Evolutionary conservation across 2,329 filamentous ascomycete species (phyloP).

Genomic region (Colletotrichum sp.): DNA sequence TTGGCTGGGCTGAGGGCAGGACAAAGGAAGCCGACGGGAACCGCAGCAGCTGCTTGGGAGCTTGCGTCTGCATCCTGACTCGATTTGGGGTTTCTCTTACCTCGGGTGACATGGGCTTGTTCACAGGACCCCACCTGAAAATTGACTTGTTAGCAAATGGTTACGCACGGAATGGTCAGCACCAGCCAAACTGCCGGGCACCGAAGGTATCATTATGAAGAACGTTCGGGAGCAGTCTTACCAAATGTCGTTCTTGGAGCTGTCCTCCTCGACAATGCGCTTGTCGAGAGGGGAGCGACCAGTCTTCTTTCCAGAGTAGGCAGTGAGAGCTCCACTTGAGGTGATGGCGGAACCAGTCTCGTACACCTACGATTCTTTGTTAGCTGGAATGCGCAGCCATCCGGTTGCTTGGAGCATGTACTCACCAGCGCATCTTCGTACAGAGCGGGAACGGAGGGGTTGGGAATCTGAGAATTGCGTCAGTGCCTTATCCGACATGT

Average conservation of each 20-base stretch:
- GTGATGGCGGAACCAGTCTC: constrained; percentile 98
- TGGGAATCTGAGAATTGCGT: constrained; percentile 67
- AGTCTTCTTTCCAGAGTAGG: constrained; percentile 98
- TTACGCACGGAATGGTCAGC: background rate
- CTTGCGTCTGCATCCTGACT: constrained; percentile 13
- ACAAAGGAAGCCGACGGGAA: constrained; percentile 10
- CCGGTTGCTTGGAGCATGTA: background rate
- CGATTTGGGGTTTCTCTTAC: constrained; percentile 62
- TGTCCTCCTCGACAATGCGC: constrained; percentile 91
- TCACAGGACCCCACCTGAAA: constrained; percentile 88
- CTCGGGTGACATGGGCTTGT: constrained; percentile 97
- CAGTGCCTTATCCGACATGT: constrained; percentile 10
- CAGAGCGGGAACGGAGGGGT: constrained; percentile 91
- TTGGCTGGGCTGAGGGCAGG: background rate
- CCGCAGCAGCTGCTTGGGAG: background rate
- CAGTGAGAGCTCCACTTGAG: constrained; percentile 90
- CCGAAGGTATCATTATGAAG: background rate
- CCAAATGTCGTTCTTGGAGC: constrained; percentile 93
- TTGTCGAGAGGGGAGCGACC: constrained; percentile 97
- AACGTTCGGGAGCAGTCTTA: constrained; percentile 33
- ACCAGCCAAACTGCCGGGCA: background rate
- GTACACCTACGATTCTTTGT: constrained; percentile 58
- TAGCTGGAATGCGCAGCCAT: background rate
- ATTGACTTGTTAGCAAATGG: constrained; percentile 18
- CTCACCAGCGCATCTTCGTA: constrained; percentile 96